A percentile compares a stretch with the other conserved stretches of the same genome.
Evolutionary conservation across 192 early-diverging fungal genomes (phyloP).

Genomic region (Coemansia sp.): DNA sequence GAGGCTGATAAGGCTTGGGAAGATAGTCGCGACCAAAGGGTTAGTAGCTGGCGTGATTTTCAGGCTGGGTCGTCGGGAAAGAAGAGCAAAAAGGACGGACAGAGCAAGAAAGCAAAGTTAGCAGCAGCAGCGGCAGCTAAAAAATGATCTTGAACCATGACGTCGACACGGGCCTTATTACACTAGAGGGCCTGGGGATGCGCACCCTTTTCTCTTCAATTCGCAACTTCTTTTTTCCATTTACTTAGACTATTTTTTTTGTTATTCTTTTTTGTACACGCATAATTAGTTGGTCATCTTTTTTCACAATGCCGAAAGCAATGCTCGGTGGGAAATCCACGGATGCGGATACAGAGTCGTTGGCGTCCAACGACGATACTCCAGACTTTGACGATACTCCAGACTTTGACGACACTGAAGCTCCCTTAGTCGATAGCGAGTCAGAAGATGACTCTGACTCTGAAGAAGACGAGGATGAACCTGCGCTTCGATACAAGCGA

Average conservation of each 20-base stretch:
- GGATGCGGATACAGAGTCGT: background rate
- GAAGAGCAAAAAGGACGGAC: conserved; percentile 9
- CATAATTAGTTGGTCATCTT: background rate
- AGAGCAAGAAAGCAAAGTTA: conserved; percentile 1
- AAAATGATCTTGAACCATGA: background rate
- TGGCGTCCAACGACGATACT: background rate
- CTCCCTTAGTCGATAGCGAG: background rate
- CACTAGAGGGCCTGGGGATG: too few relatives aligned
- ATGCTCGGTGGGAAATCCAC: background rate
- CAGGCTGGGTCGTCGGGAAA: conserved; percentile 8
- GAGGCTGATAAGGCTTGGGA: conserved; percentile 47
- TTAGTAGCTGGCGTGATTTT: conserved; percentile 48
- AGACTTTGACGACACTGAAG: background rate
- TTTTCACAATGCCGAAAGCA: background rate
- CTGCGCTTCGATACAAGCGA: conserved; percentile 87
- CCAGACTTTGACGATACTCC: background rate
- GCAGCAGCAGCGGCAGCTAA: background rate
- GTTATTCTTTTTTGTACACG: background rate
- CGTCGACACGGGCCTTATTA: background rate
- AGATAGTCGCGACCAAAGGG: conserved; percentile 40
- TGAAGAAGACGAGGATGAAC: conserved; percentile 85
- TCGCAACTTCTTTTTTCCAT: background rate
- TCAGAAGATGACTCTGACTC: conserved; percentile 15
- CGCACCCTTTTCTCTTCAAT: background rate
- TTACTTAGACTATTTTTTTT: background rate